A percentile compares a stretch with the other conserved stretches of the same genome.
Conservation (phyloP, 1,139 yeast species). For the Yamadazyma sp. region DNA sequence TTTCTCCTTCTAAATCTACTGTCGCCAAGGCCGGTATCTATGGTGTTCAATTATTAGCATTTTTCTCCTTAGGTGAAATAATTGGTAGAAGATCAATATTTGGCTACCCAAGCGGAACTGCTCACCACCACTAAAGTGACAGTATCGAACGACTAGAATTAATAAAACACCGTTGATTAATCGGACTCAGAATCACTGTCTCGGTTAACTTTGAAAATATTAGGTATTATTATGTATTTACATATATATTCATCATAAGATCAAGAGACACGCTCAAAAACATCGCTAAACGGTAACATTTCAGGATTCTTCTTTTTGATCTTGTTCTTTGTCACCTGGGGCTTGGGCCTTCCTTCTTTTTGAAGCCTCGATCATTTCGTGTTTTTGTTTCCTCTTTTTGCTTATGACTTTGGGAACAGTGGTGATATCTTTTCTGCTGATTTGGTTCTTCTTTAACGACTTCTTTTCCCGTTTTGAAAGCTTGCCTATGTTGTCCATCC, state of each 20-base stretch:
- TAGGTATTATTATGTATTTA: neutral
- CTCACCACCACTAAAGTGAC: slow-evolving; percentile 21
- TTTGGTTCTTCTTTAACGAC: slow-evolving; percentile 57
- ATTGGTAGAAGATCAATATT: slow-evolving; percentile 92
- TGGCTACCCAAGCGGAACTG: slow-evolving; percentile 67
- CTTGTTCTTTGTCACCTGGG: no score
- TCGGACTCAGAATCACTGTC: no score
- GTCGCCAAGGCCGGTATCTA: slow-evolving; percentile 70
- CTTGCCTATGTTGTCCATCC: slow-evolving; percentile 83
- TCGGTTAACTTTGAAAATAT: neutral
- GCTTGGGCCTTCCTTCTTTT: slow-evolving; percentile 55
- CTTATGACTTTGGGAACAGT: slow-evolving; percentile 79
- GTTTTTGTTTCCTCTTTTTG: slow-evolving; percentile 60
- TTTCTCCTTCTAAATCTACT: slow-evolving; percentile 56
- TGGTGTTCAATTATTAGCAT: slow-evolving; percentile 83
- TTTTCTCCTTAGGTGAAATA: slow-evolving; percentile 93
- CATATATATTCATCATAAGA: neutral
- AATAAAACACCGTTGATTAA: no score
- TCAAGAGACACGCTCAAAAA: no score
- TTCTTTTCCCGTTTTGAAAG: slow-evolving; percentile 67
- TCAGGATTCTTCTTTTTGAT: slow-evolving; percentile 4
- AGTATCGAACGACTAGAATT: no score
- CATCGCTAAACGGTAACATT: no score
- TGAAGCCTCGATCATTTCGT: slow-evolving; percentile 78
- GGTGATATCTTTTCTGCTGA: slow-evolving; percentile 72